Evolutionary conservation across 202 grass and related monocot species (phyloP).

Genomic region (Eragrostis tef): DNA sequence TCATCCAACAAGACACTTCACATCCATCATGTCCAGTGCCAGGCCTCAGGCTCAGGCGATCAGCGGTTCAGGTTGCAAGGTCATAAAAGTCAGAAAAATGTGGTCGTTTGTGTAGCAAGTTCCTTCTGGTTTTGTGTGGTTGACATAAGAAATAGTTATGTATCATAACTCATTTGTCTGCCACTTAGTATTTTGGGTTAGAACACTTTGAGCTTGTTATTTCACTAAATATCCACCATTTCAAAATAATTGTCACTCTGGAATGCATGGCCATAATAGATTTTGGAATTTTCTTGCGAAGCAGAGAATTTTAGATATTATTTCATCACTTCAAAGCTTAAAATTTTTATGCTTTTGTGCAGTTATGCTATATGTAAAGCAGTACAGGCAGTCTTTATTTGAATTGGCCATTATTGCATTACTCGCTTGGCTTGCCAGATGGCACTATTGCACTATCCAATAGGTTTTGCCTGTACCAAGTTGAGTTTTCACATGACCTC

Average conservation of each 20-base stretch:
- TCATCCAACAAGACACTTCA: neutral
- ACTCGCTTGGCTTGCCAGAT: constrained; percentile 8
- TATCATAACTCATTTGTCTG: neutral
- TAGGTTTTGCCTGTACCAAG: neutral
- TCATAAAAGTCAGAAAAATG: neutral
- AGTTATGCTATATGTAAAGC: neutral
- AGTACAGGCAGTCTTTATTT: constrained; percentile 6
- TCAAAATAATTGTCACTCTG: no score
- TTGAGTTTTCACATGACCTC: constrained; percentile 32
- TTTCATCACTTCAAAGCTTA: neutral
- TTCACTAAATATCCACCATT: neutral
- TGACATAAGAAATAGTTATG: constrained; percentile 28
- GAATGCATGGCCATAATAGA: neutral
- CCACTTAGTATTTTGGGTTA: neutral
- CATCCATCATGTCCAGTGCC: neutral
- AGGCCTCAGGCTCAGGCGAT: no score
- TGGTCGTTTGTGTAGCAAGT: neutral
- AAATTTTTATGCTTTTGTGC: neutral
- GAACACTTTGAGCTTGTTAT: neutral
- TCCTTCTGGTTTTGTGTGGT: constrained; percentile 14
- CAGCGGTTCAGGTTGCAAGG: no score
- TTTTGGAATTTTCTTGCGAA: neutral
- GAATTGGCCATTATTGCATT: constrained; percentile 19
- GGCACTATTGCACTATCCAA: constrained; percentile 16
- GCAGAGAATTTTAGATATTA: neutral